These are phyloP conservation scores for Aphanomyces cochlioides DNA, from an alignment of 352 stramenopile species.

Conservation along the genomic window DNA sequence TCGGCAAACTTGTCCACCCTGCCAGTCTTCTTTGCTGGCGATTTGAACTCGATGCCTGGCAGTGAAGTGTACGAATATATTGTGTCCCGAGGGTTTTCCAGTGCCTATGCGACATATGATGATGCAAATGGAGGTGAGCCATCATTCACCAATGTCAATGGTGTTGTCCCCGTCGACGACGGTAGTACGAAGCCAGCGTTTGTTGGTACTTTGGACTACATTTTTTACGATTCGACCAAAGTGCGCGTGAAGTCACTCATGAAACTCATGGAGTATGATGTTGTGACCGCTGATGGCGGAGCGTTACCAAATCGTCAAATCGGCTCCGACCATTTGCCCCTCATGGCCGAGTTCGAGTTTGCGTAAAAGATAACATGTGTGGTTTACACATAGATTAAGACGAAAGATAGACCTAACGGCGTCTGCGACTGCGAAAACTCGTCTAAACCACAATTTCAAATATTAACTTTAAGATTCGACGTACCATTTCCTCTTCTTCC, in stretches of 20 bases:
- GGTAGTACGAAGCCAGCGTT: slow-evolving; percentile 52
- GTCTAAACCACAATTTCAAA: slow-evolving; percentile 6
- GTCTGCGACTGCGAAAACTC: slow-evolving; percentile 21
- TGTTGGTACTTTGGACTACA: slow-evolving; percentile 76
- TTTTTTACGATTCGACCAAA: slow-evolving; percentile 61
- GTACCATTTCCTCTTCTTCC: slow-evolving; percentile 30
- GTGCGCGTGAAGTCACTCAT: neutral
- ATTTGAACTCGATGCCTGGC: slow-evolving; percentile 80
- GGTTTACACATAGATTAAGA: neutral
- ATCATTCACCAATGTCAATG: slow-evolving; percentile 76
- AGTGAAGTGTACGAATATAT: slow-evolving; percentile 70
- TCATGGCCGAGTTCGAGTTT: slow-evolving; percentile 60
- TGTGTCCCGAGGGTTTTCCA: slow-evolving; percentile 40
- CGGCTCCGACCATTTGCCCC: slow-evolving; percentile 70
- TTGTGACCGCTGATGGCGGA: slow-evolving; percentile 51
- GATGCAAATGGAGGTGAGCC: slow-evolving; percentile 40
- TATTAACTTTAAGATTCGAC: neutral
- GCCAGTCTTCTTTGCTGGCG: slow-evolving; percentile 57
- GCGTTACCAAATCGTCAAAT: slow-evolving; percentile 62
- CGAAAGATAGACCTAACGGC: neutral
- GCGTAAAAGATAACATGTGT: neutral
- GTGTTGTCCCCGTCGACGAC: slow-evolving; percentile 35
- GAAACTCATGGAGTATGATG: slow-evolving; percentile 52
- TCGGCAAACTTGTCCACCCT: slow-evolving; percentile 23
- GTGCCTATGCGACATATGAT: slow-evolving; percentile 57